phyloP scores from a whole-genome alignment of 2,329 filamentous ascomycete species.

The Pseudogymnoascus sp. region DNA sequence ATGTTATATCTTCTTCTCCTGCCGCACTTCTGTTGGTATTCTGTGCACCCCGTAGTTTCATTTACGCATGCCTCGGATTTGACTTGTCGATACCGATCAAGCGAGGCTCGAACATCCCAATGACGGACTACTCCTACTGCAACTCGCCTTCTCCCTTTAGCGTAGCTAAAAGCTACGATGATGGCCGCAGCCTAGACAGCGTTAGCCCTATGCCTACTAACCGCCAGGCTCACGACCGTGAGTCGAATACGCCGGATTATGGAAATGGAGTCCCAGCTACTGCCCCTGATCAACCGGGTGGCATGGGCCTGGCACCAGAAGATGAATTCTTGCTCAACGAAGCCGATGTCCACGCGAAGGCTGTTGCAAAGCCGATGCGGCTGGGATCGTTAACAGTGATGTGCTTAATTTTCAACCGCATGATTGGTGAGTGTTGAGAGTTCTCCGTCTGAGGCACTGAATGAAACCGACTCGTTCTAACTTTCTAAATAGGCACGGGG shows the following conservation, averaged over 20 bases:
- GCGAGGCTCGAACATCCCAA: constrained; percentile 2
- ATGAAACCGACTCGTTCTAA: not conserved
- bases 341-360: constrained; percentile 13
- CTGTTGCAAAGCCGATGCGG: constrained; percentile 14
- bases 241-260: not conserved
- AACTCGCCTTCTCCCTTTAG: constrained; percentile 1
- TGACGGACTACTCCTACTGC: not conserved
- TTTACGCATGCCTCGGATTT: not conserved
- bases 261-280: not conserved
- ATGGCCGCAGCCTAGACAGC: not conserved
- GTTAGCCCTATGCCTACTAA: not conserved
- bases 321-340: constrained; percentile 6
- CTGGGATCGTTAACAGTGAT: constrained; percentile 16
- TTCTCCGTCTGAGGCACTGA: not conserved
- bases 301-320: constrained; percentile 6
- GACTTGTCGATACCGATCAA: not conserved
- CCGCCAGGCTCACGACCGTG: not conserved
- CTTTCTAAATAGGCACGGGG: constrained; percentile 10
- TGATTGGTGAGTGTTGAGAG: constrained; percentile 1
- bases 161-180: not conserved
- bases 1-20: not conserved
- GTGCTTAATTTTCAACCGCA: constrained; percentile 14
- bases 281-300: constrained; percentile 3
- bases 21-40: not conserved
- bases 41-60: not conserved